These are phyloP conservation scores for Fraxinus angustifolia DNA, from an alignment of 305 asterid genomes.

Conservation along the genomic window DNA sequence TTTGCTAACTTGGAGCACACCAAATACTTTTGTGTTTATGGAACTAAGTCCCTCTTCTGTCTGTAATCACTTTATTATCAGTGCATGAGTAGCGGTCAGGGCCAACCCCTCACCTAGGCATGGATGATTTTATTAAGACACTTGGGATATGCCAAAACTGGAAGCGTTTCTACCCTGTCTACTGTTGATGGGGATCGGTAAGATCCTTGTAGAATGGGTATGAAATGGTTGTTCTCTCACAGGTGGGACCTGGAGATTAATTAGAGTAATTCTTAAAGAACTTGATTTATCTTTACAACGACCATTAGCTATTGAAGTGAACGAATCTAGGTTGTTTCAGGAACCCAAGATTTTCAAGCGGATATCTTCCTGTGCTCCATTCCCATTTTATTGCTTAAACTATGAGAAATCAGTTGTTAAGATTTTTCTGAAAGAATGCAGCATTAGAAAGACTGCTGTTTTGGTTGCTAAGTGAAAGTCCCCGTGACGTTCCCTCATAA, in stretches of 20 bases:
- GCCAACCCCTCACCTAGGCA: not conserved
- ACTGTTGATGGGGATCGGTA: not conserved
- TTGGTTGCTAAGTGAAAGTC: not conserved
- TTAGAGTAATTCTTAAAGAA: not conserved
- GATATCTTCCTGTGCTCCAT: not conserved
- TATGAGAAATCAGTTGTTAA: not conserved
- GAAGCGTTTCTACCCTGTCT: not conserved
- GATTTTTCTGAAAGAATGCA: not conserved
- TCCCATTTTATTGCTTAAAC: not conserved
- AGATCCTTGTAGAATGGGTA: not conserved
- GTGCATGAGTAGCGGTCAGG: not conserved
- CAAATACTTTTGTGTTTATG: not conserved
- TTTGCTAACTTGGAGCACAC: not conserved
- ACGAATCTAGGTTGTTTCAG: not conserved
- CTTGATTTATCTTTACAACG: not conserved
- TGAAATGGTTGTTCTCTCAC: not conserved
- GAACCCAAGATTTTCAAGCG: not conserved
- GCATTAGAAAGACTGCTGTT: not conserved
- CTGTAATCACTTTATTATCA: not conserved
- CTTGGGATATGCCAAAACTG: not conserved
- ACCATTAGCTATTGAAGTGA: not conserved
- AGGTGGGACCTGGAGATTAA: not conserved
- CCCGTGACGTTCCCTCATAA: not conserved
- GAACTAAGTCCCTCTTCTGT: not conserved
- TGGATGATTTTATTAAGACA: not conserved